phyloP scores from a whole-genome alignment of 768 basidiomycete genomes.

The Boletus coccyginus region DNA sequence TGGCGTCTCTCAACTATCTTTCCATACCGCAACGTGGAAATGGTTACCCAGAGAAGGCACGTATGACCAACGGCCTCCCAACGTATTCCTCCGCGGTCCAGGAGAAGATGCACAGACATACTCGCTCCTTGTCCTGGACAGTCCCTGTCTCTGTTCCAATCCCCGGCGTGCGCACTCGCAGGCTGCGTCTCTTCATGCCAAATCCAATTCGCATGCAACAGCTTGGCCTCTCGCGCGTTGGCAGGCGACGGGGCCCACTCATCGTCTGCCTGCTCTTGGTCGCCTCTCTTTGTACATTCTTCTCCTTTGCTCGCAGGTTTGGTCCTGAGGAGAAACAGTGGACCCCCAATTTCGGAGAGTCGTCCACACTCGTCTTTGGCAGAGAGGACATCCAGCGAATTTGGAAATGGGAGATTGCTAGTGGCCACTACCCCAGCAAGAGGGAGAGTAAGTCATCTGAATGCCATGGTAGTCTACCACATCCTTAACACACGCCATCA shows the following conservation, averaged over 20 bases:
- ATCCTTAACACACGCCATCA: conserved; percentile 27
- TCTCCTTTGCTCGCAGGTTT: conserved; percentile 61
- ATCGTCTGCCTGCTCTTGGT: conserved; percentile 49
- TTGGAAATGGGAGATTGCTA: conserved; percentile 94
- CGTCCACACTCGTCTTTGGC: conserved; percentile 70
- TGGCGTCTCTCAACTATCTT: conserved; percentile 50
- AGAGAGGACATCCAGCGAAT: conserved; percentile 83
- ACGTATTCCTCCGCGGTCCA: conserved; percentile 56
- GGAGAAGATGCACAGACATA: conserved; percentile 59
- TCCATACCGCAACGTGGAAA: conserved; percentile 44
- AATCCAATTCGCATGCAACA: conserved; percentile 62
- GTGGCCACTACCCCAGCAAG: conserved; percentile 91
- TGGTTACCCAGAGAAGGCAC: conserved; percentile 44
- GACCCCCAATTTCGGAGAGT: conserved; percentile 57
- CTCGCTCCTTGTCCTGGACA: conserved; percentile 52
- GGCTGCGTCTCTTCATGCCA: conserved; percentile 55
- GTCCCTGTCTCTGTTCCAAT: conserved; percentile 57
- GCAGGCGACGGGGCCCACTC: conserved; percentile 54
- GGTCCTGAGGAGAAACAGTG: conserved; percentile 60
- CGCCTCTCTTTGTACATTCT: conserved; percentile 49
- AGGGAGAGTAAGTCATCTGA: conserved; percentile 56
- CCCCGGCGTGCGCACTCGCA: conserved; percentile 55
- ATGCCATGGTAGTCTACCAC: not conserved
- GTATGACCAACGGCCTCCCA: conserved; percentile 43
- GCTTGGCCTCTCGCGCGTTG: conserved; percentile 53